phyloP scores from a whole-genome alignment of 805 yeast genomes.

The Komagataella mondaviorum region DNA sequence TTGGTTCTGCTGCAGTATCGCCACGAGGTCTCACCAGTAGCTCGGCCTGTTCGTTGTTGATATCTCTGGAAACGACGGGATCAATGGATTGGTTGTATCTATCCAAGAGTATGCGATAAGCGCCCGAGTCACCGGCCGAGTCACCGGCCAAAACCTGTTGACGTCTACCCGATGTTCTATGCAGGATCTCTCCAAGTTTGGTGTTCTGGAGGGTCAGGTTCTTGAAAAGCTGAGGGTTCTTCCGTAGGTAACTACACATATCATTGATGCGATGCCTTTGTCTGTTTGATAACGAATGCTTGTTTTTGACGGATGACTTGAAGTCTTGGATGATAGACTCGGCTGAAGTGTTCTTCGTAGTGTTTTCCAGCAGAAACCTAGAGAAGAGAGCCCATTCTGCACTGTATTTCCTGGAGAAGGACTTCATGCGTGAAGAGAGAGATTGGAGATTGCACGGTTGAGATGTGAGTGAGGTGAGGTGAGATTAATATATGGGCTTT shows the following conservation, averaged over 20 bases:
- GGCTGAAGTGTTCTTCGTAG: not conserved
- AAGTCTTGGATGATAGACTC: not conserved
- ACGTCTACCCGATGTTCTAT: not conserved
- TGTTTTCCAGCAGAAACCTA: not conserved
- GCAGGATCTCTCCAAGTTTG: not conserved
- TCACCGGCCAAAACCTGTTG: not conserved
- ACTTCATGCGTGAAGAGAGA: not conserved
- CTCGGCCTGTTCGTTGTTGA: conserved; percentile 4
- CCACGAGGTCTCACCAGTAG: conserved; percentile 4
- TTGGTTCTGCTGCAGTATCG: conserved; percentile 16
- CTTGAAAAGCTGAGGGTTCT: not conserved
- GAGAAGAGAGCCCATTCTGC: not conserved
- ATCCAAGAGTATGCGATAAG: not conserved
- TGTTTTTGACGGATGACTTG: not conserved
- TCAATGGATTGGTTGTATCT: not conserved
- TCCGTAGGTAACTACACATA: not conserved
- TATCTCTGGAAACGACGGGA: not conserved
- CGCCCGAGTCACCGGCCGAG: not conserved
- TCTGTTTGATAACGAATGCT: not conserved
- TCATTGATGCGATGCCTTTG: not conserved
- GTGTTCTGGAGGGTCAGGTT: not conserved
- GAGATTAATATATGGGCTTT: not conserved
- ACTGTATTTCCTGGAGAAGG: not conserved
- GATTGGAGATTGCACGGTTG: not conserved
- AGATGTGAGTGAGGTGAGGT: not conserved